Percentiles rank a stretch among this genome's conserved stretches.
phyloP scores from a whole-genome alignment of 164 flowering plant genomes.

The Litsea cubeba region DNA sequence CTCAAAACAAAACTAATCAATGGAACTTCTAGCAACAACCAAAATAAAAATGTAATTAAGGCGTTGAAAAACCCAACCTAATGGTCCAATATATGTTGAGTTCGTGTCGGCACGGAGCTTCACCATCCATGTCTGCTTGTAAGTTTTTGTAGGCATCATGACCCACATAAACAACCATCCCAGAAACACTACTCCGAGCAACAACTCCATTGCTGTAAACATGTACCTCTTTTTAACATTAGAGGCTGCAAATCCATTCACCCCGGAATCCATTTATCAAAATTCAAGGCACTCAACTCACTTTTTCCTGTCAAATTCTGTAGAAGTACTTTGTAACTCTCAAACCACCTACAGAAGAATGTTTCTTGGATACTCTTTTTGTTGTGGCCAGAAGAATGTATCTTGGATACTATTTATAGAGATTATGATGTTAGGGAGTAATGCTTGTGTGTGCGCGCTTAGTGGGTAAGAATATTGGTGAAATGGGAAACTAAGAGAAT shows the following conservation, averaged over 20 bases:
- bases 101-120: neutral
- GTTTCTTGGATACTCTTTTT: neutral
- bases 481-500: neutral
- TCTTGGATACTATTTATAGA: neutral
- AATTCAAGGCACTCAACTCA: neutral
- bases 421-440: neutral
- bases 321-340: neutral
- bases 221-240: neutral
- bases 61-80: slow-evolving; percentile 3
- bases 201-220: neutral
- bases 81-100: neutral
- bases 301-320: neutral
- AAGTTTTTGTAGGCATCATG: slow-evolving; percentile 6
- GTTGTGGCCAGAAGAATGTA: neutral
- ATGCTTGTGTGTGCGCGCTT: neutral
- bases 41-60: neutral
- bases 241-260: neutral
- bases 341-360: neutral
- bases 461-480: too few relatives aligned
- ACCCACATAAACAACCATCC: slow-evolving; percentile 11
- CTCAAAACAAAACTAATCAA: neutral
- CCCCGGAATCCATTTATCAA: neutral
- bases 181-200: slow-evolving; percentile 10
- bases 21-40: neutral
- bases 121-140: slow-evolving; percentile 6